These are phyloP conservation scores for Candida lessepsii DNA, from an alignment of 805 yeast genomes.

Conservation along the genomic window DNA sequence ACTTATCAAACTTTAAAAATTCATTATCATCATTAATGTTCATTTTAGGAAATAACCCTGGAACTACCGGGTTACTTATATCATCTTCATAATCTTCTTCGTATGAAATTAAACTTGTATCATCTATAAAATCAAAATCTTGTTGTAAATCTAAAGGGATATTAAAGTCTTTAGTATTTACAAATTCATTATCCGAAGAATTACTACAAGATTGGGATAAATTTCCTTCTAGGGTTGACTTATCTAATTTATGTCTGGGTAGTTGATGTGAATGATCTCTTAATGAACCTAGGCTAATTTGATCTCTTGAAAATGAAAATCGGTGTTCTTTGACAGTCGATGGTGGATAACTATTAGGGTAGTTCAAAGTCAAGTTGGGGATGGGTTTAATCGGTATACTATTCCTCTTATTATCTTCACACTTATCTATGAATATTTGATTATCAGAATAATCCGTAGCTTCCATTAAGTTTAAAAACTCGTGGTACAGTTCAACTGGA, in stretches of 20 bases:
- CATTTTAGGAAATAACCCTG: slow-evolving; percentile 39
- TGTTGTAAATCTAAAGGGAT: slow-evolving; percentile 7
- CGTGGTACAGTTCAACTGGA: slow-evolving; percentile 25
- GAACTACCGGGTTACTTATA: slow-evolving; percentile 29
- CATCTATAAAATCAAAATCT: slow-evolving; percentile 5
- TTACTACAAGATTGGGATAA: background rate
- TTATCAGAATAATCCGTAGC: slow-evolving; percentile 18
- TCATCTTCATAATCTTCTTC: slow-evolving; percentile 10
- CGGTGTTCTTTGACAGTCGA: background rate
- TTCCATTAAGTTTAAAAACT: slow-evolving; percentile 25
- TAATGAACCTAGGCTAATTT: background rate
- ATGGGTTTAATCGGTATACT: slow-evolving; percentile 3
- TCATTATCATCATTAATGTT: slow-evolving; percentile 21
- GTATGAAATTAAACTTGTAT: slow-evolving; percentile 5
- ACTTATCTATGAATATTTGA: slow-evolving; percentile 13
- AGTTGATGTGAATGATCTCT: background rate
- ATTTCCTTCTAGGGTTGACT: too few species aligned
- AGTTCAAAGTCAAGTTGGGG: background rate
- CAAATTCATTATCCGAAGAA: slow-evolving; percentile 7
- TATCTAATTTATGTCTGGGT: too few species aligned
- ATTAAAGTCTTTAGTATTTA: slow-evolving; percentile 9
- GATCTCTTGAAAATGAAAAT: slow-evolving; percentile 1
- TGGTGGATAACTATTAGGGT: slow-evolving; percentile 8
- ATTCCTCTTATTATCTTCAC: background rate
- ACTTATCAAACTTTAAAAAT: slow-evolving; percentile 24